These are phyloP conservation scores for Podaxis pistillaris DNA, from an alignment of 768 basidiomycete genomes.

Conservation along the genomic window DNA sequence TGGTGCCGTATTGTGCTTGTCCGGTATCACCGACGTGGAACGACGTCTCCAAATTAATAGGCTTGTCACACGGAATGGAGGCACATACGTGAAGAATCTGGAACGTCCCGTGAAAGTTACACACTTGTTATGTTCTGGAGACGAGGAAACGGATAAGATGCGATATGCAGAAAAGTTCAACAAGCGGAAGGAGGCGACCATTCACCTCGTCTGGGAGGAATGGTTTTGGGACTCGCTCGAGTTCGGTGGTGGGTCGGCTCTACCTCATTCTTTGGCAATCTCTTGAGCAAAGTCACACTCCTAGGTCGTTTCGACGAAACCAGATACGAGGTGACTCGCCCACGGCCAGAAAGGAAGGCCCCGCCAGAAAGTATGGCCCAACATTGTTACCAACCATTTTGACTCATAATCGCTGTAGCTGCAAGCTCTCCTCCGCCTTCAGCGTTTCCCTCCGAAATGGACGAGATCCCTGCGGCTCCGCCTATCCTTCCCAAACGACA, in stretches of 20 bases:
- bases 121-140: conserved; percentile 77
- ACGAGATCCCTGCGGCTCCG: conserved; percentile 2
- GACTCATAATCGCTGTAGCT: conserved; percentile 13
- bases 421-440: conserved; percentile 23
- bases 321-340: conserved; percentile 55
- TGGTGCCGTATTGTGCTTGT: conserved; percentile 66
- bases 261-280: background rate
- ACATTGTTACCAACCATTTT: background rate
- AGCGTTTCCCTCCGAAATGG: conserved; percentile 18
- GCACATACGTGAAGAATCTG: conserved; percentile 70
- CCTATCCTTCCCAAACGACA: conserved; percentile 13
- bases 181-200: conserved; percentile 63
- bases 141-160: conserved; percentile 74
- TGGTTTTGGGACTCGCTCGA: conserved; percentile 95
- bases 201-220: conserved; percentile 87
- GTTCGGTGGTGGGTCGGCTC: conserved; percentile 53
- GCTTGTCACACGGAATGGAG: conserved; percentile 57
- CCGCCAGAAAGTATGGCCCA: conserved; percentile 23
- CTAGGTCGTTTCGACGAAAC: conserved; percentile 64
- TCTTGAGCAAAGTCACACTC: background rate
- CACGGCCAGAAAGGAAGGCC: conserved; percentile 56
- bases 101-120: conserved; percentile 80
- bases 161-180: conserved; percentile 76
- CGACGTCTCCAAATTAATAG: conserved; percentile 64
- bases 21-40: conserved; percentile 67